phyloP scores from a whole-genome alignment of 2,329 filamentous ascomycete species.

The Xylariomycetidae sp. region DNA sequence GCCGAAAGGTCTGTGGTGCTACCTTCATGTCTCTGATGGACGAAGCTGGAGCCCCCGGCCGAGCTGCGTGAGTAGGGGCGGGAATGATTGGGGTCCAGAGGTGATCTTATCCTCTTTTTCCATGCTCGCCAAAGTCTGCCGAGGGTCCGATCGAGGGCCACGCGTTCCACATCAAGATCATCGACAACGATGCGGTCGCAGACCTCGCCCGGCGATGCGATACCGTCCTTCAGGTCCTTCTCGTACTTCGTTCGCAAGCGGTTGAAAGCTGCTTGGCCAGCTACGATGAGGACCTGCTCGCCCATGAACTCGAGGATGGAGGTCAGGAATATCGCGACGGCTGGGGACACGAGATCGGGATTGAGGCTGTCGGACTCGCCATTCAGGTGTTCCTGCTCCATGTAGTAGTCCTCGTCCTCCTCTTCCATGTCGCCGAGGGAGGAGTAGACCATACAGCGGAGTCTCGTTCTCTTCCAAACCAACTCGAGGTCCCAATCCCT shows the following conservation, averaged over 20 bases:
- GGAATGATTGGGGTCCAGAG: slow-evolving; percentile 39
- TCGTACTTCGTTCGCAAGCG: slow-evolving; percentile 55
- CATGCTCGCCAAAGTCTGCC: slow-evolving; percentile 90
- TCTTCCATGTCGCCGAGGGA: slow-evolving; percentile 95
- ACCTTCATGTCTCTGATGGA: slow-evolving; percentile 33
- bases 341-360: slow-evolving; percentile 72
- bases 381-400: slow-evolving; percentile 71
- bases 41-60: slow-evolving; percentile 24
- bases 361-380: slow-evolving; percentile 49
- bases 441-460: slow-evolving; percentile 98
- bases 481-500: slow-evolving; percentile 83
- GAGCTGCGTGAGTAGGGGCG: slow-evolving; percentile 46
- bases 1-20: slow-evolving; percentile 32
- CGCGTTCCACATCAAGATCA: slow-evolving; percentile 85
- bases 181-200: slow-evolving; percentile 73
- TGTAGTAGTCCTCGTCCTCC: slow-evolving; percentile 87
- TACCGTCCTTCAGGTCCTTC: slow-evolving; percentile 51
- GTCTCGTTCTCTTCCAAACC: slow-evolving; percentile 85
- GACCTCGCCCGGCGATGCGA: slow-evolving; percentile 38
- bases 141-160: slow-evolving; percentile 82
- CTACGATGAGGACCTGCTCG: slow-evolving; percentile 82
- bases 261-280: slow-evolving; percentile 75
- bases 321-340: slow-evolving; percentile 91
- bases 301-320: slow-evolving; percentile 92
- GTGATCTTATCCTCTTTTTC: slow-evolving; percentile 75